Base-by-base conservation (phyloP, 2,329 filamentous ascomycete genomes). In the Penicillium verrucosum region DNA sequence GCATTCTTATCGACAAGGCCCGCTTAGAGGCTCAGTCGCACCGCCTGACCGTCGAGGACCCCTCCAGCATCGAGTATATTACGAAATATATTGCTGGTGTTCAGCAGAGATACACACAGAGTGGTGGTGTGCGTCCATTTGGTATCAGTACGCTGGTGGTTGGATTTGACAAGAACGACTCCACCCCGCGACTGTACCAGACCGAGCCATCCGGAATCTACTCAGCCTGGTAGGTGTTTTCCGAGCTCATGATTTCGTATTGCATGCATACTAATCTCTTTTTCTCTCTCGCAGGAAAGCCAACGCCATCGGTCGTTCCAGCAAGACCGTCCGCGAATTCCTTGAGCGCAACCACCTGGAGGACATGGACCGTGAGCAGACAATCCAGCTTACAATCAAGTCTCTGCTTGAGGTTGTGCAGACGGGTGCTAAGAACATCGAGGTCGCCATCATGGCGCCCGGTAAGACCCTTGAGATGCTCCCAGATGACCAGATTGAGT, bases 161-260 rank as follows among this genome's bases (percentile, higher is more conserved):
- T 61, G 94, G 94, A n/a, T 99, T 99, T 73, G 94, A 99, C 80
- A 90, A 92, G 67, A 90, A 90, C 67, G 93, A 92, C 81, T 87
- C 89, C 72, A 88, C 88, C 54, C 93, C 94, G 53, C 85, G 92
- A 68, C 82, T 99, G 59, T 99, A 97, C 77, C 93, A 97, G 84
- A 99, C 94, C 4, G 94, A 99, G 80, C 94, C 95, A n/a, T 96
- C 92, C 62, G 94, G 95, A 58, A 99, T 99, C 76, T 99, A 97
- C 82, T 97, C 92, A 56, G 94, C 94, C 75, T 99, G 94, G 94
- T 97, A 82, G 52, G 85, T 74, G 5, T 32, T 29, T 32, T 38
- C 6, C 16, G 27, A 27, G 27, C 4, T 54, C 34, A 37, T 12
- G 30, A n/a, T 14, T 32, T 21, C 4, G 10, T 34, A 51, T 34